These are phyloP conservation scores for Sordariomycetes sp. DNA, from an alignment of 2,329 filamentous ascomycete species.

Conservation along the genomic window DNA sequence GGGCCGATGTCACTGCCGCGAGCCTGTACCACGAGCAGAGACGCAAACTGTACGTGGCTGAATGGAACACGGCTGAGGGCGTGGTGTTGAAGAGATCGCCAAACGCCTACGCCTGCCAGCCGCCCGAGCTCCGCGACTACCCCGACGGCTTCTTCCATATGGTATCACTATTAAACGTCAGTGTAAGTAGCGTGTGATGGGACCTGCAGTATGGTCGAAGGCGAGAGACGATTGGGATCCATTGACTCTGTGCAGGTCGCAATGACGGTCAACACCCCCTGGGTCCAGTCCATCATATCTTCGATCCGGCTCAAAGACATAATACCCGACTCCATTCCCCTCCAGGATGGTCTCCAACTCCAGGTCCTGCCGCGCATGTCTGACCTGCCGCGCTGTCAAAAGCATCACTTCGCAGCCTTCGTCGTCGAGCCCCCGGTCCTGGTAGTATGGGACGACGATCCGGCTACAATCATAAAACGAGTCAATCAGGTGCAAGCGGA, in stretches of 20 bases:
- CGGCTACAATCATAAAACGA: constrained; percentile 40
- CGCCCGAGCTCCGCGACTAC: constrained; percentile 19
- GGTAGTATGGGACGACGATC: constrained; percentile 55
- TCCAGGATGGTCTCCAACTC: constrained; percentile 45
- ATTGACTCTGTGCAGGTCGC: constrained; percentile 34
- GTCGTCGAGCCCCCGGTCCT: constrained; percentile 45
- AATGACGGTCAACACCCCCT: constrained; percentile 56
- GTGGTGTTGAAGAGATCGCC: constrained; percentile 26
- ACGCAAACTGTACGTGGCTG: constrained; percentile 7
- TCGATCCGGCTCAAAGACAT: constrained; percentile 27
- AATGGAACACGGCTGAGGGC: constrained; percentile 12
- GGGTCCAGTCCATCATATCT: constrained; percentile 48
- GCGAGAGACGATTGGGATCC: neutral
- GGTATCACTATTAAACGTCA: constrained; percentile 33
- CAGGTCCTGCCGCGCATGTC: constrained; percentile 50
- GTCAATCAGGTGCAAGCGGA: constrained; percentile 39
- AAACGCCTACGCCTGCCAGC: constrained; percentile 28
- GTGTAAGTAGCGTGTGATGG: constrained; percentile 25
- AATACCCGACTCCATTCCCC: constrained; percentile 40
- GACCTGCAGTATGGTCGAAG: neutral
- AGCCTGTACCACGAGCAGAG: constrained; percentile 9
- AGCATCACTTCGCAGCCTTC: constrained; percentile 57
- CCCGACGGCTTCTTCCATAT: constrained; percentile 34
- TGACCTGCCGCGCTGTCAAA: constrained; percentile 47
- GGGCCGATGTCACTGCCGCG: constrained; percentile 9